A percentile compares a stretch with the other conserved stretches of the same genome.
Conservation (phyloP, 257 asterid species). For the Solanum acaule region DNA sequence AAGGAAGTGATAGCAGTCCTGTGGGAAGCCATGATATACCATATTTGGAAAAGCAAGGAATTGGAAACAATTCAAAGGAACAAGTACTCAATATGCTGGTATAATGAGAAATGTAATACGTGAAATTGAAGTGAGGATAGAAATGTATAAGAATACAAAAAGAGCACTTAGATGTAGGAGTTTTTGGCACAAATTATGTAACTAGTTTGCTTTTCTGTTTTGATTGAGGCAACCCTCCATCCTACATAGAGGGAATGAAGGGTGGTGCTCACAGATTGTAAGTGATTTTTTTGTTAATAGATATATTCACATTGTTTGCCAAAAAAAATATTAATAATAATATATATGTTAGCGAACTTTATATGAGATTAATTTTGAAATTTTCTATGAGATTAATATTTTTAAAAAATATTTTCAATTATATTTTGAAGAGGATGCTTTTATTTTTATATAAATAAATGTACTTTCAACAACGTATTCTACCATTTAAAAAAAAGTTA, state of each 20-base stretch:
- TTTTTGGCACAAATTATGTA: not conserved
- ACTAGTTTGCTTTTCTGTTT: no score
- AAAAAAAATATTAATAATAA: no score
- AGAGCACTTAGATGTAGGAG: not conserved
- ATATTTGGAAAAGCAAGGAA: not conserved
- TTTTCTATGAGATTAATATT: no score
- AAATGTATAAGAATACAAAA: not conserved
- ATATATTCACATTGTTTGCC: not conserved
- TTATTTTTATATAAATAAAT: no score
- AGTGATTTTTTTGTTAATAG: not conserved
- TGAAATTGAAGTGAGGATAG: not conserved
- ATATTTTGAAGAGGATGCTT: not conserved
- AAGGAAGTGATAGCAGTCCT: no score
- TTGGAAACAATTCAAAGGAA: not conserved
- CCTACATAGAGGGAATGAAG: not conserved
- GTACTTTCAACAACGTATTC: no score
- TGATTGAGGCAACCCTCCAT: not conserved
- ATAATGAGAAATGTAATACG: no score
- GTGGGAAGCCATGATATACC: no score
- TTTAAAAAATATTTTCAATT: not conserved
- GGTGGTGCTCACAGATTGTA: not conserved
- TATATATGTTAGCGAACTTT: no score
- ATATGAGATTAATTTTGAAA: not conserved
- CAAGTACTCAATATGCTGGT: not conserved
- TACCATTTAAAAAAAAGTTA: no score